Conservation (phyloP, 495 filamentous ascomycete species). For the Annulohypoxylon nitens region DNA sequence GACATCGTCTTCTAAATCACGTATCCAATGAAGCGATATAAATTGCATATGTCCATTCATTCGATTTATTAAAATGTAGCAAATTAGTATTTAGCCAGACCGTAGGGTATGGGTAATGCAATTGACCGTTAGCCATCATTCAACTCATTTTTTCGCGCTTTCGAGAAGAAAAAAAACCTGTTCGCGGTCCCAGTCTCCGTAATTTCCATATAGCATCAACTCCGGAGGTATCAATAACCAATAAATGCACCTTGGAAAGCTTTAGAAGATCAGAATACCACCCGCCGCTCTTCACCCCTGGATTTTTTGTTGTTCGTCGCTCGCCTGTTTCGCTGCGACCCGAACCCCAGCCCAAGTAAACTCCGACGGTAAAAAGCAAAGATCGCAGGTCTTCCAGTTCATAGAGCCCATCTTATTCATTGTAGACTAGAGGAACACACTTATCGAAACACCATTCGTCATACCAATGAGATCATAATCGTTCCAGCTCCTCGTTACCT, state of each 20-base stretch:
- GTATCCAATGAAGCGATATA: slow-evolving; percentile 6
- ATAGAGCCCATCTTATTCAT: not conserved
- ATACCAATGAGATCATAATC: slow-evolving; percentile 51
- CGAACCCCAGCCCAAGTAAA: slow-evolving; percentile 38
- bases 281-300: slow-evolving; percentile 16
- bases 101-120: slow-evolving; percentile 23
- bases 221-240: slow-evolving; percentile 47
- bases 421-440: slow-evolving; percentile 18
- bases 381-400: slow-evolving; percentile 14
- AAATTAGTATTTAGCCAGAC: slow-evolving; percentile 27
- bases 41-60: slow-evolving; percentile 26
- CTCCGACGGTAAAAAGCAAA: slow-evolving; percentile 40
- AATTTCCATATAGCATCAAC: slow-evolving; percentile 30
- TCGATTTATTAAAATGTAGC: slow-evolving; percentile 36
- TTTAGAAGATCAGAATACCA: slow-evolving; percentile 28
- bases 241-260: slow-evolving; percentile 30
- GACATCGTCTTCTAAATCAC: not conserved
- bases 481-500: slow-evolving; percentile 71
- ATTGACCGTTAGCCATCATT: slow-evolving; percentile 36
- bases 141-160: slow-evolving; percentile 22
- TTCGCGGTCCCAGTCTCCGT: slow-evolving; percentile 38
- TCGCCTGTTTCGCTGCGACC: slow-evolving; percentile 36
- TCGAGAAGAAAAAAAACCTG: slow-evolving; percentile 22
- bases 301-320: slow-evolving; percentile 39
- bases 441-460: slow-evolving; percentile 50